phyloP scores from a whole-genome alignment of 345 rosid species.

The Rhodomyrtus tomentosa region DNA sequence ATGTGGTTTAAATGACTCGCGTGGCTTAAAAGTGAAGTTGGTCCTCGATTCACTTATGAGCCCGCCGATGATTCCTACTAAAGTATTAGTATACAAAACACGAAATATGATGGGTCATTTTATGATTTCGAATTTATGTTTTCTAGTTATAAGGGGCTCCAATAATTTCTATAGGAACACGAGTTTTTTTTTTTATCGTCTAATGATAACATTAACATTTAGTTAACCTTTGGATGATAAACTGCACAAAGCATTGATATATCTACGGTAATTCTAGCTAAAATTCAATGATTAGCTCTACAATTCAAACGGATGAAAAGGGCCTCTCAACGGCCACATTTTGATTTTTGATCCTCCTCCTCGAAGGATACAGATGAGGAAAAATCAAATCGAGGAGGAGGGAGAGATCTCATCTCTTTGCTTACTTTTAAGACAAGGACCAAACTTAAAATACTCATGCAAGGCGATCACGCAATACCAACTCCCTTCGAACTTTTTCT shows the following conservation, averaged over 20 bases:
- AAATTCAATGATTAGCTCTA: background rate
- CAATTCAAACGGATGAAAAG: slow-evolving; percentile 30
- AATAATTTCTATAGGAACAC: too few species aligned
- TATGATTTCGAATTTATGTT: background rate
- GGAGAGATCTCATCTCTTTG: slow-evolving; percentile 14
- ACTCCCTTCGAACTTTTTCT: slow-evolving; percentile 23
- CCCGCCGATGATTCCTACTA: background rate
- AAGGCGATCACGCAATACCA: slow-evolving; percentile 22
- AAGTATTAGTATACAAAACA: background rate
- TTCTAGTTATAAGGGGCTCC: too few species aligned
- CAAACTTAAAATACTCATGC: background rate
- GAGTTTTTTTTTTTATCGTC: too few species aligned
- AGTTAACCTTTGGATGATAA: background rate
- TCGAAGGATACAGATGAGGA: background rate
- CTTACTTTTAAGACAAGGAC: slow-evolving; percentile 11
- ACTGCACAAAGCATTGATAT: background rate
- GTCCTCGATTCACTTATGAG: background rate
- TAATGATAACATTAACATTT: background rate
- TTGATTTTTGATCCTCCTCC: too few species aligned
- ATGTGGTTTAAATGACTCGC: background rate
- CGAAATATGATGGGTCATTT: background rate
- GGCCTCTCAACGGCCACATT: slow-evolving; percentile 41
- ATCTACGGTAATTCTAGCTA: background rate
- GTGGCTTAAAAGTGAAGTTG: background rate
- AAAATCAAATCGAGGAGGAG: slow-evolving; percentile 13